Evolutionary conservation across 1,284 basidiomycete genomes (phyloP).

Genomic region (Takashimella koratensis): DNA sequence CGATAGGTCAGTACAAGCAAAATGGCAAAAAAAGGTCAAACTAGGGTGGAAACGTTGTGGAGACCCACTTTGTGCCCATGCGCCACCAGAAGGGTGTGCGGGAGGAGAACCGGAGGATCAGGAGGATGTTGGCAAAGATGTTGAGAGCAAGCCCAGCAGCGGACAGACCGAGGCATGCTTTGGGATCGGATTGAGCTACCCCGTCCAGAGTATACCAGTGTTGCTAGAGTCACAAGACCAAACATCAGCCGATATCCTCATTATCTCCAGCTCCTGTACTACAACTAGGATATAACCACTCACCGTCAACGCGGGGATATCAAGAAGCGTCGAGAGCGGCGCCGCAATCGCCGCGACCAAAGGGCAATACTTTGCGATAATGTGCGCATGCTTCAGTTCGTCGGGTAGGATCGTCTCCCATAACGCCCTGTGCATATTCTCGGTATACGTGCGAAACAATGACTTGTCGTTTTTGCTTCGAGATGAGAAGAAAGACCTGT

Average conservation of each 20-base stretch:
- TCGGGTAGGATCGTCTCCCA: not conserved
- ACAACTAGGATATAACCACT: too few species aligned
- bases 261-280: too few species aligned
- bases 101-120: constrained; percentile 50
- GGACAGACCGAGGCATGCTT: constrained; percentile 45
- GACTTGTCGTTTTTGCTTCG: not conserved
- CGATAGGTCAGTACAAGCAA: not conserved
- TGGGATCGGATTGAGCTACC: constrained; percentile 32
- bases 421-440: not conserved
- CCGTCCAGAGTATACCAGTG: constrained; percentile 41
- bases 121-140: constrained; percentile 49
- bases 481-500: not conserved
- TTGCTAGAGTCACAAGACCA: constrained; percentile 24
- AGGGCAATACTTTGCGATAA: constrained; percentile 37
- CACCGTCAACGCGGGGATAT: constrained; percentile 51
- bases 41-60: not conserved
- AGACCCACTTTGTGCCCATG: constrained; percentile 30
- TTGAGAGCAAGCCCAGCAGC: constrained; percentile 49
- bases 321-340: constrained; percentile 49
- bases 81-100: constrained; percentile 31
- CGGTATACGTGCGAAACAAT: not conserved
- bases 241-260: too few species aligned
- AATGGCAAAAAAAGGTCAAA: not conserved
- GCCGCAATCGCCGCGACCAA: constrained; percentile 49
- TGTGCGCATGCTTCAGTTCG: not conserved